Conservation (phyloP, 2,329 filamentous ascomycete genomes). For the Davidsoniella australis region DNA sequence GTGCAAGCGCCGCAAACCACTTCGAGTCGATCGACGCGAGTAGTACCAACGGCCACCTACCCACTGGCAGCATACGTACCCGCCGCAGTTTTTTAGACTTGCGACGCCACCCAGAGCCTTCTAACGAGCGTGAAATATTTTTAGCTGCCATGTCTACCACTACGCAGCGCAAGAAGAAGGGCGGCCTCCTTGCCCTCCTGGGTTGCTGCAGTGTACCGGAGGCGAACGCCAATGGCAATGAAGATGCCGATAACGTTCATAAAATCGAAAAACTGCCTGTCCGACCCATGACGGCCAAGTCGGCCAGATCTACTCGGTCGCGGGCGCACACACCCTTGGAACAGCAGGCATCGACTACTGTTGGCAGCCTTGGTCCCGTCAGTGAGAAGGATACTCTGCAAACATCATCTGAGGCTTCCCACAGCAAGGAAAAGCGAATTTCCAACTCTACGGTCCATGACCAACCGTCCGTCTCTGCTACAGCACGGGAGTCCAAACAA, state of each 20-base stretch:
- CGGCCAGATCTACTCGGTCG: slow-evolving; percentile 16
- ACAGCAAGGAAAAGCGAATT: slow-evolving; percentile 27
- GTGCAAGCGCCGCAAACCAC: slow-evolving; percentile 10
- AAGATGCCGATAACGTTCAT: slow-evolving; percentile 36
- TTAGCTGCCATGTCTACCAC: slow-evolving; percentile 20
- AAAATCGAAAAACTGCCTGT: slow-evolving; percentile 40
- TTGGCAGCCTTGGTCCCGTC: slow-evolving; percentile 23
- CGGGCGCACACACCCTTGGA: slow-evolving; percentile 36
- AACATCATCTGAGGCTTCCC: slow-evolving; percentile 20
- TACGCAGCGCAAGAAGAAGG: slow-evolving; percentile 34
- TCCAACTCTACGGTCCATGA: slow-evolving; percentile 32
- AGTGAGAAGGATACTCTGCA: slow-evolving; percentile 30
- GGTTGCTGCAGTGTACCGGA: slow-evolving; percentile 52
- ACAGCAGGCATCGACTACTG: slow-evolving; percentile 17
- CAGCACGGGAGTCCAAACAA: slow-evolving; percentile 30
- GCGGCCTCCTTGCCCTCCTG: slow-evolving; percentile 42
- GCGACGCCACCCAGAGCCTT: slow-evolving; percentile 9
- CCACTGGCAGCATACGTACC: slow-evolving; percentile 11
- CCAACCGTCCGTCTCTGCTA: slow-evolving; percentile 25
- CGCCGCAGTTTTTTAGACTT: slow-evolving; percentile 11
- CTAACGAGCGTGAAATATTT: slow-evolving; percentile 11
- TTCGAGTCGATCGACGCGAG: slow-evolving; percentile 11
- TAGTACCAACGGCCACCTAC: slow-evolving; percentile 7
- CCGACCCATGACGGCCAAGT: slow-evolving; percentile 36
- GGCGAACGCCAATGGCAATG: slow-evolving; percentile 35